Evolutionary conservation across 2,329 filamentous ascomycete species (phyloP).

Genomic region (Exophiala sideris): DNA sequence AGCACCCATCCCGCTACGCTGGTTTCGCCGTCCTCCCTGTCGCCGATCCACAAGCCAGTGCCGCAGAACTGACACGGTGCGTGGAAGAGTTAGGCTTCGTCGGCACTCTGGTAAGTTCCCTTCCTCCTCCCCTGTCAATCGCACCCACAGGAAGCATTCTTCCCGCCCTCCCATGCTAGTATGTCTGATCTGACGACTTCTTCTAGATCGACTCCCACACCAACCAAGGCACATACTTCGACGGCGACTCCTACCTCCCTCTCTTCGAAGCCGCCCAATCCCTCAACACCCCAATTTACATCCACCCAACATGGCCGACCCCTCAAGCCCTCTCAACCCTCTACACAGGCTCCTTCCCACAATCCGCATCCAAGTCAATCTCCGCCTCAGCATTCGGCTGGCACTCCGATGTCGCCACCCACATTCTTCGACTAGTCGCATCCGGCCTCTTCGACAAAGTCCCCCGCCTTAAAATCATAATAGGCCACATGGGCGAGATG

Average conservation of each 20-base stretch:
- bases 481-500: constrained; percentile 54
- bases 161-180: too few relatives aligned
- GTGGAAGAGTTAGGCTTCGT: constrained; percentile 45
- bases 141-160: too few relatives aligned
- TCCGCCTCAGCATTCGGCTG: constrained; percentile 28
- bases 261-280: constrained; percentile 43
- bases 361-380: constrained; percentile 11
- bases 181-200: too few relatives aligned
- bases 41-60: constrained; percentile 35
- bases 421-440: constrained; percentile 46
- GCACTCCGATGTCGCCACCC: constrained; percentile 38
- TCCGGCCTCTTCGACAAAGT: constrained; percentile 55
- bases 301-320: constrained; percentile 48
- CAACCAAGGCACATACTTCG: constrained; percentile 36
- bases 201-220: constrained; percentile 40
- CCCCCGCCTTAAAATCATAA: constrained; percentile 53
- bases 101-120: constrained; percentile 38
- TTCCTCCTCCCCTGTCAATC: too few relatives aligned
- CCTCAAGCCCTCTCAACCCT: constrained; percentile 36
- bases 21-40: constrained; percentile 46
- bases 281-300: constrained; percentile 52
- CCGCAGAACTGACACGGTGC: constrained; percentile 37
- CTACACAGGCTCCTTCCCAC: constrained; percentile 34
- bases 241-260: constrained; percentile 41
- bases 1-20: constrained; percentile 35